Conservation (phyloP, 331 rosid species). For the Rosa hybrid region DNA sequence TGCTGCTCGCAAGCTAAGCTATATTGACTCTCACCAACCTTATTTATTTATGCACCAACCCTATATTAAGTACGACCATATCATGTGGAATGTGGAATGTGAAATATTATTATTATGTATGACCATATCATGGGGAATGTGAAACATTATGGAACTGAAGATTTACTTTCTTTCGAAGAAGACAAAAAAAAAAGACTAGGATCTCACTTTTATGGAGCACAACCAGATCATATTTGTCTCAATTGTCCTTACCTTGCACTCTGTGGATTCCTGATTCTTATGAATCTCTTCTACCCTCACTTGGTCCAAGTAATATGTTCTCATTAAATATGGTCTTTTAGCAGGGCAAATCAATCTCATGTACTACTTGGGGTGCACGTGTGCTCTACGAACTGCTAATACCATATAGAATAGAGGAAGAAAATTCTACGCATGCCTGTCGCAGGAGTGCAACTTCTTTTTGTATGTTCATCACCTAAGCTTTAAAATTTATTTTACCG, state of each 20-base stretch:
- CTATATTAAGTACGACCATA: background rate
- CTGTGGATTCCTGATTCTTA: background rate
- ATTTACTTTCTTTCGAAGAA: background rate
- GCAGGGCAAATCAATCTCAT: slow-evolving; percentile 73
- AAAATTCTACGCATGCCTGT: slow-evolving; percentile 79
- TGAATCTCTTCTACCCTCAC: background rate
- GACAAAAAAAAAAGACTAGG: background rate
- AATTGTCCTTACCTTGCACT: background rate
- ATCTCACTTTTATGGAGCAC: background rate
- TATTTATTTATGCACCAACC: background rate
- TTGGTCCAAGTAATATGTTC: background rate
- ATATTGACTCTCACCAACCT: too few species aligned
- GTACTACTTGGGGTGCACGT: slow-evolving; percentile 72
- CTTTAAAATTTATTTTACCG: background rate
- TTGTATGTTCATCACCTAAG: slow-evolving; percentile 50
- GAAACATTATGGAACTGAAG: background rate
- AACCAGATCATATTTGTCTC: too few species aligned
- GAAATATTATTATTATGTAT: too few species aligned
- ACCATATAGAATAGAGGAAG: slow-evolving; percentile 84
- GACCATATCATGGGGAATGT: background rate
- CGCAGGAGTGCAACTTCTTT: slow-evolving; percentile 86
- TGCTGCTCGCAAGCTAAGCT: too few species aligned
- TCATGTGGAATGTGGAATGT: too few species aligned
- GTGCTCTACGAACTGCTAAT: slow-evolving; percentile 78
- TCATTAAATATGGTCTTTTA: background rate